Evolutionary conservation across 2,329 filamentous ascomycete genomes (phyloP), one percentile per base, ranked within the genome.

Genomic region (Colletotrichum truncatum): DNA sequence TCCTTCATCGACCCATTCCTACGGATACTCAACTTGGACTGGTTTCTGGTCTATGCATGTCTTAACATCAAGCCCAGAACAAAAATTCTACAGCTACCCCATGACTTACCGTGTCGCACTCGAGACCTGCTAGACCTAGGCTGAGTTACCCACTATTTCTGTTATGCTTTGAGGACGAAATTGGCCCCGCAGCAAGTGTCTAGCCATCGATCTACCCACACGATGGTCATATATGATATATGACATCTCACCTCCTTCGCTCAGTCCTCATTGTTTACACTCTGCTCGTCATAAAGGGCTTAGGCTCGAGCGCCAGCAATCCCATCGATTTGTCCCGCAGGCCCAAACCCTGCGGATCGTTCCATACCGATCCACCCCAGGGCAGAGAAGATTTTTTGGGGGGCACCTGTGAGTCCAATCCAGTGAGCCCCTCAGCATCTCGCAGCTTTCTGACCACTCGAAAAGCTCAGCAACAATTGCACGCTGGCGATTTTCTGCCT

Each of bases 181-280:
- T 18, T 30, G 34, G 62, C 57, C 41, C 57, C 57, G 32, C 62
- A 55, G 26, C 58, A 34, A 55, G 41, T 25, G 49, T 46, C 58
- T 61, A 36, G 26, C 28, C 57, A 62, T 32, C 34, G 62, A 62
- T 62, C 49, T 55, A 25, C 53, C 32, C 53, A 32, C 16, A 32
- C 49, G 62, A 65, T 65, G 28, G 48, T 65, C 62, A 65, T 23
- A 43, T 55, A 48, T 55, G 62, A 65, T 65, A 65, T 62, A 65
- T 65, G 62, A 65, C 41, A 65, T 55, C 57, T 65, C 25, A 26
- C 36, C 57, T 34, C 46, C 49, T 45, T 49, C 62, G 62, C 49
- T 53, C 57, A 65, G 57, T 65, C 57, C 62, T 41, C 49, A 55
- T 65, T 54, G 57, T 62, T 43, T 49, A 49, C 41, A 34, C 34